Base-by-base conservation (phyloP, 73 alveolate genomes). In the Halteria grandinella region DNA sequence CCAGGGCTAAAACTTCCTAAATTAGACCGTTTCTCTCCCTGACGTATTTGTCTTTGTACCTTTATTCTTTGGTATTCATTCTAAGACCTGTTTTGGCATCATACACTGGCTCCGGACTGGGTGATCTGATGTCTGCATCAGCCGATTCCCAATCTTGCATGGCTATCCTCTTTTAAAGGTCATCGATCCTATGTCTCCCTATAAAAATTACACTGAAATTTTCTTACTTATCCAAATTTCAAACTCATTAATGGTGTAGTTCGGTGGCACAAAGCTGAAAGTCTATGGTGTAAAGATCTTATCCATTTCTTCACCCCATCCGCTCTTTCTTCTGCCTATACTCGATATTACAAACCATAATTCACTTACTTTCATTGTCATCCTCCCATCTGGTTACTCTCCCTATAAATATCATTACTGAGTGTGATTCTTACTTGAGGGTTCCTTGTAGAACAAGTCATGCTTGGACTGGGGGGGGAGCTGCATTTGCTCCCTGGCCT, bases 41-140 rank as follows among this genome's bases (percentile, higher is more conserved):
- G 36, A 72, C 71, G 79, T 80, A 90, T 79, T 91, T 91, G 43
- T 95, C 98, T 88, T 87, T 93, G 34, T 86, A 84, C 75, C 98
- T 93, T 32, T 49, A 49, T 39, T 93, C 98, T 59, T 99, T 78
- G 2, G 99, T 89, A 72, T 97, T 97, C 48, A 91, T 71, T 85
- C 98, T 86, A 59, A 83, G 75, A 18, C 99, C 99, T 31, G 91
- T 91, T 50, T 89, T 81, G 29, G 88, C 91, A 66, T 97, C 98
- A 70, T 93, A 97, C 27, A 96, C 88, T 0, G 98, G 98, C 62
- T 93, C 99, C 2, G 99, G 99, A 27, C 99, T 95, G 14, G 98
- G 99, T 11, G 98, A 87, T 64, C 99, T 80, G 47, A 95, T 70
- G 55, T 97, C 99, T 20, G 91, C 85, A 88, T 97, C 99, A 76